These are phyloP conservation scores for Schizopora paradoxa DNA, from an alignment of 1,284 basidiomycete genomes.

Conservation along the genomic window DNA sequence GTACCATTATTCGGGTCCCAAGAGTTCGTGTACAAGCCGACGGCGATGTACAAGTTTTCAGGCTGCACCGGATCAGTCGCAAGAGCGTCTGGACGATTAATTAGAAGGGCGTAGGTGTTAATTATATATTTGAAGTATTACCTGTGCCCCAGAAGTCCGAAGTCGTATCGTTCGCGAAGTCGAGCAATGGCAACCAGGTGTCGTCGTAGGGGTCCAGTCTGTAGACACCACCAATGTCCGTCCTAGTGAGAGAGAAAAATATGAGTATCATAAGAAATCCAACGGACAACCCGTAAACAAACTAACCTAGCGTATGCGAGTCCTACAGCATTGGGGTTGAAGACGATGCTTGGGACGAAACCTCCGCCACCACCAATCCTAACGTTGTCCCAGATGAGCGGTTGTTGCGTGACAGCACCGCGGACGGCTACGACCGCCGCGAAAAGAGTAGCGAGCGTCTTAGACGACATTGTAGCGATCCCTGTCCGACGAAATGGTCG, in stretches of 20 bases:
- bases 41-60: constrained; percentile 20
- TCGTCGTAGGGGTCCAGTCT: constrained; percentile 23
- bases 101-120: neutral
- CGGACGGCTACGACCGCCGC: constrained; percentile 1
- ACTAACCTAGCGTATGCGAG: constrained; percentile 24
- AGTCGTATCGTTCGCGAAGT: constrained; percentile 21
- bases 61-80: constrained; percentile 23
- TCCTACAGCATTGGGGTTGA: constrained; percentile 52
- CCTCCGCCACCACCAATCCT: constrained; percentile 49
- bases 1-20: constrained; percentile 25
- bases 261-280: neutral
- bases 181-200: constrained; percentile 20
- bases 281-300: neutral
- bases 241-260: neutral
- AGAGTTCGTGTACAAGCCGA: constrained; percentile 25
- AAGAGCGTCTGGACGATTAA: constrained; percentile 18
- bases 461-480: too few species aligned
- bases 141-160: constrained; percentile 20
- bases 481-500: too few species aligned
- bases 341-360: constrained; percentile 54
- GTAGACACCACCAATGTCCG: constrained; percentile 20
- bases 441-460: neutral
- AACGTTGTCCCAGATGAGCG: constrained; percentile 60
- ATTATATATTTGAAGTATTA: neutral
- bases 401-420: constrained; percentile 39